Base-by-base conservation (phyloP, 345 rosid species). In the Tarenaya hassleriana region DNA sequence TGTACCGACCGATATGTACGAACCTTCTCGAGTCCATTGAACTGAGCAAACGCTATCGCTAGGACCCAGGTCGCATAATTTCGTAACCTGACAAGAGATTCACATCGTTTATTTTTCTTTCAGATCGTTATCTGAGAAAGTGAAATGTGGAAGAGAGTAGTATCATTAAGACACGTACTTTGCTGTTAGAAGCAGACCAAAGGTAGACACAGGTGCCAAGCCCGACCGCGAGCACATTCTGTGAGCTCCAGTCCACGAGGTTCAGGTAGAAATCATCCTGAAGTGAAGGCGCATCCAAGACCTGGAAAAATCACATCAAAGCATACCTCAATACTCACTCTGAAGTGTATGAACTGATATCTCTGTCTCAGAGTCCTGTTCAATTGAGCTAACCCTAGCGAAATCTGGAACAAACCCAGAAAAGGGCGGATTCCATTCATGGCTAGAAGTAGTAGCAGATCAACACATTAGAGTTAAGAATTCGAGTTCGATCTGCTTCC, bases 221-320 rank as follows among this genome's bases (percentile, higher is more conserved):
- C 34, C 97, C 97, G 16, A 92, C 97, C 0, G 94, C 98, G 50
- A 88, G 95, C 7, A 86, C 83, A 77, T 92, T 88, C 75, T 92
- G 98, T 3, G 97, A 88, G 29, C 97, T 88, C 98, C 98, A 92
- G 34, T 92, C 98, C 52, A 92, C 97, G 15, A 92, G 83, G 63
- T 92, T 92, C 81, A 88, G 64, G 58, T 92, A 92, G 70, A 92
- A 92, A 40, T 92, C 98, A 72, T 92, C 98, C 71, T 92, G 98
- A 50, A 92, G 79, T 0, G 96, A 88, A 11, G 98, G 98, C 11
- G 97, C 98, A 73, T 92, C 98, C 70, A 92, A 68, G 13, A 92
- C 98, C 98, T 92, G 75, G 38, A 8, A 50, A n/a, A n/a, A n/a
- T n/a, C 29, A 41, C 7, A 47, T 31, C 15, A 21, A 32, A 21